These are phyloP conservation scores for Puccinia brachypodii DNA, from an alignment of 1,284 basidiomycete species.

Conservation along the genomic window DNA sequence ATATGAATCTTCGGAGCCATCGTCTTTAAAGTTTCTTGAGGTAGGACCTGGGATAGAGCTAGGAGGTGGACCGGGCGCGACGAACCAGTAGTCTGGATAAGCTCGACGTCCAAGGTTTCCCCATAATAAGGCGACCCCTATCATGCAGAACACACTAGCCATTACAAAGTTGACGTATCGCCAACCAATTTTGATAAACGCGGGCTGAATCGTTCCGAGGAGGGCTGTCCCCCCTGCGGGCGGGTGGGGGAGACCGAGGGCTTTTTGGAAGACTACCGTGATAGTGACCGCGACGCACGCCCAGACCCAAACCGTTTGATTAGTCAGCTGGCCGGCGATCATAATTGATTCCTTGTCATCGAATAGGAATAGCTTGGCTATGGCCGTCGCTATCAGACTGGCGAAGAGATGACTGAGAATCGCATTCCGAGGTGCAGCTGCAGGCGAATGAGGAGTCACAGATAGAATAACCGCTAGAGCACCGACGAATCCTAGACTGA, in stretches of 20 bases:
- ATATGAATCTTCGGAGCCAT: background rate
- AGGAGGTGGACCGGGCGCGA: background rate
- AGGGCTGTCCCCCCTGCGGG: conserved; percentile 25
- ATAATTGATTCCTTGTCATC: background rate
- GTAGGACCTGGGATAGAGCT: background rate
- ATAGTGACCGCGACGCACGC: background rate
- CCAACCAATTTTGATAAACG: conserved; percentile 33
- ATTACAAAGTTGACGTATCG: conserved; percentile 16
- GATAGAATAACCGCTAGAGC: conserved; percentile 24
- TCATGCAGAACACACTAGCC: background rate
- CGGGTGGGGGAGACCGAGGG: conserved; percentile 16
- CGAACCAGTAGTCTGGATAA: conserved; percentile 38
- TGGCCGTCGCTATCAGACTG: conserved; percentile 4
- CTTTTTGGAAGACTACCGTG: background rate
- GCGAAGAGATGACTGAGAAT: conserved; percentile 20
- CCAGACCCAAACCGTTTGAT: conserved; percentile 5
- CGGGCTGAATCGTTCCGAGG: conserved; percentile 23
- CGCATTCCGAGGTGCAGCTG: conserved; percentile 20
- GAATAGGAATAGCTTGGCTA: conserved; percentile 6
- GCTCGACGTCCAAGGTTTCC: conserved; percentile 29
- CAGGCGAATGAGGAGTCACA: conserved; percentile 6
- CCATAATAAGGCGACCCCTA: conserved; percentile 6
- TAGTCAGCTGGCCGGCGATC: background rate
- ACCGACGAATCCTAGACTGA: conserved; percentile 31
- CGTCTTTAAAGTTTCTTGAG: background rate